Base-by-base conservation (phyloP, 345 rosid species). In the Moringa oleifera region DNA sequence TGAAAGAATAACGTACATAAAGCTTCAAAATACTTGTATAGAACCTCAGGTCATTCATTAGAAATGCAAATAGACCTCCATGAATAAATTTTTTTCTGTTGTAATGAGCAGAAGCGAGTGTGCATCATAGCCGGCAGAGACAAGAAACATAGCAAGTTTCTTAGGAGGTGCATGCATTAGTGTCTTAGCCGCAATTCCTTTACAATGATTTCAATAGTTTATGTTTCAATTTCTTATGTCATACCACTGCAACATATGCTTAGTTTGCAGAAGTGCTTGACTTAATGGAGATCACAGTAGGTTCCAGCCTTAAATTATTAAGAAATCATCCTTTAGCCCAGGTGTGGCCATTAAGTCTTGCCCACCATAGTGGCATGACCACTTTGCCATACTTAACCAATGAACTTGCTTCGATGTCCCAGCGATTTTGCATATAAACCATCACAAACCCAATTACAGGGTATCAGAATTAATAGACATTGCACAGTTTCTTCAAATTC, bases 351-450 rank as follows among this genome's bases (percentile, higher is more conserved):
- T 65, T 70, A 59, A 53, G 69, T n/a, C 53, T 52, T 15, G 45
- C 51, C 24, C n/a, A 67, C 41, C 41, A 53, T 74, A 62, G 79
- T 75, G 82, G 76, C 49, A 62, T 47, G 61, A 57, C 80, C 81
- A 79, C 71, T 69, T 66, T 49, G 66, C 61, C 0, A 15, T 7
- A 17, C 58, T 46, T 52, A 72, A 57, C 82, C 74, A 76, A 69
- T 75, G 58, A 70, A 57, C 46, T 54, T 55, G 20, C 56, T 31
- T 69, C 46, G 23, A 31, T 20, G 22, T 31, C 59, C 37, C 59
- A 10, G 23, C 7, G 9, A 56, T 73, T 71, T 23, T 51, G 73
- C 68, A 2, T 62, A 71, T 75, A 77, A 78, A 75, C 70, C 20
- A 19, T 18, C 45, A 54, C 20, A 9, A 59, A 33, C 20, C 49